Conservation (phyloP, 1,284 basidiomycete species). For the Sporisorium exsertum region DNA sequence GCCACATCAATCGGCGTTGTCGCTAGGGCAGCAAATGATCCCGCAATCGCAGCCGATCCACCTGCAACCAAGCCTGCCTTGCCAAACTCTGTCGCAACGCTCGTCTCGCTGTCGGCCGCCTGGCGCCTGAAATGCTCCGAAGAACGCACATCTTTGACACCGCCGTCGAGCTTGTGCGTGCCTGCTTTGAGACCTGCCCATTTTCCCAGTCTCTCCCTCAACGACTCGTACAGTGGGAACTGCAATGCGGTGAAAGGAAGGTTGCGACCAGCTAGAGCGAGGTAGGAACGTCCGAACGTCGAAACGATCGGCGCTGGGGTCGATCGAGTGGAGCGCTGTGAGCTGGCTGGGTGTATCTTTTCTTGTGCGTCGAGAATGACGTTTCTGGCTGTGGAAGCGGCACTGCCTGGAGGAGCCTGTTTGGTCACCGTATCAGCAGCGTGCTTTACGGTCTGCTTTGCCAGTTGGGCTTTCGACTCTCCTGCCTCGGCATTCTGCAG, state of each 20-base stretch:
- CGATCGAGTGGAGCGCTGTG: slow-evolving; percentile 5
- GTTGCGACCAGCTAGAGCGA: slow-evolving; percentile 59
- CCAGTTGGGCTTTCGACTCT: slow-evolving; percentile 17
- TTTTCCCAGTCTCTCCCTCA: slow-evolving; percentile 35
- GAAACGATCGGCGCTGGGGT: slow-evolving; percentile 27
- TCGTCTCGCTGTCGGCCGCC: slow-evolving; percentile 24
- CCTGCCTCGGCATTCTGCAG: slow-evolving; percentile 12
- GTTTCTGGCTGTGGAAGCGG: slow-evolving; percentile 37
- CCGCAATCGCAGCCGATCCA: slow-evolving; percentile 49
- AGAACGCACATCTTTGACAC: slow-evolving; percentile 44
- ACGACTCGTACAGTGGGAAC: slow-evolving; percentile 63
- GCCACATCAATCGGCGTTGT: slow-evolving; percentile 61
- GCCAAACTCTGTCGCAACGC: slow-evolving; percentile 30
- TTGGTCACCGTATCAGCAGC: slow-evolving; percentile 37
- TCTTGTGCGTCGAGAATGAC: slow-evolving; percentile 34
- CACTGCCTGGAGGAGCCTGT: slow-evolving; percentile 39
- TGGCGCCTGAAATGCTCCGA: slow-evolving; percentile 28
- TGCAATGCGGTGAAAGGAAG: slow-evolving; percentile 65
- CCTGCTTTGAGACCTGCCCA: slow-evolving; percentile 48
- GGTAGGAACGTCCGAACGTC: slow-evolving; percentile 48
- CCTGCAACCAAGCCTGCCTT: slow-evolving; percentile 56
- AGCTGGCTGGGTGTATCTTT: slow-evolving; percentile 17
- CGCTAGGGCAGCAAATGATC: slow-evolving; percentile 47
- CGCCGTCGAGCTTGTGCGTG: slow-evolving; percentile 45
- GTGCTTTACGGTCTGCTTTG: slow-evolving; percentile 30